Percentiles rank a stretch among this genome's conserved stretches.
Evolutionary conservation across 1,284 basidiomycete species (phyloP).

Genomic region (Acaromyces ingoldii): DNA sequence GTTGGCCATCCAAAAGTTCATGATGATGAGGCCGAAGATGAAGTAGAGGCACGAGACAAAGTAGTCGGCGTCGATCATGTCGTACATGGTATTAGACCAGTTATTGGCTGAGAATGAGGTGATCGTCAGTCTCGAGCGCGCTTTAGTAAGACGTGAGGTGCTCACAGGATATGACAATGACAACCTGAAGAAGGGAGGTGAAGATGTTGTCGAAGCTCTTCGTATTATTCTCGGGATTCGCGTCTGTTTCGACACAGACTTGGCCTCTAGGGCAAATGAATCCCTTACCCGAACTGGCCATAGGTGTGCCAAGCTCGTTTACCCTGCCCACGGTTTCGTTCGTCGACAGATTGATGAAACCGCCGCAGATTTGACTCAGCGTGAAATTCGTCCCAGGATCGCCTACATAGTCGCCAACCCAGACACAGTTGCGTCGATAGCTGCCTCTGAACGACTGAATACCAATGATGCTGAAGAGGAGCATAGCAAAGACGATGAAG

Average conservation of each 20-base stretch:
- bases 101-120: conserved; percentile 27
- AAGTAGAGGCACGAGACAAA: conserved; percentile 83
- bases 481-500: conserved; percentile 84
- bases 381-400: conserved; percentile 28
- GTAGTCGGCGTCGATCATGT: conserved; percentile 83
- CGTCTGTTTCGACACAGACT: conserved; percentile 40
- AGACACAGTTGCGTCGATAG: conserved; percentile 46
- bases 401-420: conserved; percentile 27
- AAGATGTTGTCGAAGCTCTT: conserved; percentile 90
- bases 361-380: conserved; percentile 42
- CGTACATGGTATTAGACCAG: conserved; percentile 70
- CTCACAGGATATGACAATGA: conserved; percentile 77
- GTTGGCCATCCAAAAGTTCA: conserved; percentile 65
- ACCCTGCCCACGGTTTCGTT: conserved; percentile 15
- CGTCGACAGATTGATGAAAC: conserved; percentile 21
- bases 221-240: conserved; percentile 66
- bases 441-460: conserved; percentile 49
- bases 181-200: conserved; percentile 72
- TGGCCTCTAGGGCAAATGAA: conserved; percentile 49
- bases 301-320: conserved; percentile 13
- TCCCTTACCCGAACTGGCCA: conserved; percentile 32
- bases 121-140: conserved; percentile 49
- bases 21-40: conserved; percentile 60
- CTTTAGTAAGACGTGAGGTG: neutral
- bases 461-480: conserved; percentile 66